Evolutionary conservation across 106 monocot genomes (phyloP).

Genomic region (Vanilla planifolia): DNA sequence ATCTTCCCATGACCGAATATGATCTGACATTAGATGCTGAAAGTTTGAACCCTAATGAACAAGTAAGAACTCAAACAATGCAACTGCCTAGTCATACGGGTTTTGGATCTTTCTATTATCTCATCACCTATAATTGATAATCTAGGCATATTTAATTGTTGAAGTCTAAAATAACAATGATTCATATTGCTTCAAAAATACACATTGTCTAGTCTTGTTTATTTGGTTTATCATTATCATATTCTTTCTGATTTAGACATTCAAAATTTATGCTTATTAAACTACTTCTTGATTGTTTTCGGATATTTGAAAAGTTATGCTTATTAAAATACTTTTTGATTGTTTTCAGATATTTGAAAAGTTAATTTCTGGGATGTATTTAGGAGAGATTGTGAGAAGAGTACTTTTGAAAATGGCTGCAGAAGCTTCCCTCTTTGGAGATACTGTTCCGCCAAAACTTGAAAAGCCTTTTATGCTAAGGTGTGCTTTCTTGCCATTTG

Average conservation of each 20-base stretch:
- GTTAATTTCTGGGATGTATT: conserved; percentile 90
- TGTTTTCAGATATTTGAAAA: conserved; percentile 81
- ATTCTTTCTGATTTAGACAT: neutral
- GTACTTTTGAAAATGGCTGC: conserved; percentile 72
- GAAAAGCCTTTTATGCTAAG: conserved; percentile 57
- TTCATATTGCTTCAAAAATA: too few species aligned
- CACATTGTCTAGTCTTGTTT: too few species aligned
- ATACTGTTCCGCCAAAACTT: conserved; percentile 60
- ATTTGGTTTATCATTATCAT: neutral
- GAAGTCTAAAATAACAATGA: too few species aligned
- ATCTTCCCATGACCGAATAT: conserved; percentile 80
- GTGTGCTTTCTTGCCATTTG: too few species aligned
- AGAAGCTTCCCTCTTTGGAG: conserved; percentile 84
- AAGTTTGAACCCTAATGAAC: conserved; percentile 90
- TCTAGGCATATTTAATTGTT: too few species aligned
- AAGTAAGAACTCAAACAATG: conserved; percentile 68
- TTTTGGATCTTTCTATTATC: too few species aligned
- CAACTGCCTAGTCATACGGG: too few species aligned
- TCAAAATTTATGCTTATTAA: neutral
- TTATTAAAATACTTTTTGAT: neutral
- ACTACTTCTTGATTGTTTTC: neutral
- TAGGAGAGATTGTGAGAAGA: conserved; percentile 89
- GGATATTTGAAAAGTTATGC: too few species aligned
- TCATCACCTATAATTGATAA: too few species aligned
- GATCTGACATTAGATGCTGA: conserved; percentile 69